A percentile compares a stretch with the other conserved stretches of the same genome.
Evolutionary conservation across 345 rosid species (phyloP).

Genomic region (Gossypium ekmanianum): DNA sequence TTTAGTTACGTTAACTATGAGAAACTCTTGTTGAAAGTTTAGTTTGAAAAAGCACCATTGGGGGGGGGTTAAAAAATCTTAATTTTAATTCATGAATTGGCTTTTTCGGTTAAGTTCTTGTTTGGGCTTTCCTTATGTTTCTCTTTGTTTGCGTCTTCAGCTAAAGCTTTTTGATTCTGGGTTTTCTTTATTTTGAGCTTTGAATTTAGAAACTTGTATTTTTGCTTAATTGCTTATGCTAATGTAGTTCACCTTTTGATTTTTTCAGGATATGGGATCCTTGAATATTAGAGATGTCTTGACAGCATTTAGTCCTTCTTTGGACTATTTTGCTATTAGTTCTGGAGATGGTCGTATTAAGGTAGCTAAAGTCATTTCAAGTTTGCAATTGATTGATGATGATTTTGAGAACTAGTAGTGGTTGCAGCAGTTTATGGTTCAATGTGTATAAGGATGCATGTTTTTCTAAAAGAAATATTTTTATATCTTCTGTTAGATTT

Average conservation of each 20-base stretch:
- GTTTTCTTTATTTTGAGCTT: neutral
- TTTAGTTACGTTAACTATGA: neutral
- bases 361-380: slow-evolving; percentile 28
- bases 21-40: neutral
- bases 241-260: neutral
- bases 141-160: neutral
- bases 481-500: slow-evolving; percentile 35
- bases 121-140: neutral
- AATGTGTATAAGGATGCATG: neutral
- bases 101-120: neutral
- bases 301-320: slow-evolving; percentile 60
- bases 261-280: slow-evolving; percentile 55
- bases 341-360: slow-evolving; percentile 70
- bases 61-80: neutral
- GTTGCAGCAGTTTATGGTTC: neutral
- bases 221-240: neutral
- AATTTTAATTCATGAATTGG: neutral
- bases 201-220: neutral
- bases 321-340: slow-evolving; percentile 63
- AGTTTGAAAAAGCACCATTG: neutral
- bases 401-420: neutral
- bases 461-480: neutral
- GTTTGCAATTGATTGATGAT: neutral
- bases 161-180: neutral
- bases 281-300: slow-evolving; percentile 63